These are phyloP conservation scores for Fusarium caatingaense DNA, from an alignment of 2,329 filamentous ascomycete species.

Conservation along the genomic window DNA sequence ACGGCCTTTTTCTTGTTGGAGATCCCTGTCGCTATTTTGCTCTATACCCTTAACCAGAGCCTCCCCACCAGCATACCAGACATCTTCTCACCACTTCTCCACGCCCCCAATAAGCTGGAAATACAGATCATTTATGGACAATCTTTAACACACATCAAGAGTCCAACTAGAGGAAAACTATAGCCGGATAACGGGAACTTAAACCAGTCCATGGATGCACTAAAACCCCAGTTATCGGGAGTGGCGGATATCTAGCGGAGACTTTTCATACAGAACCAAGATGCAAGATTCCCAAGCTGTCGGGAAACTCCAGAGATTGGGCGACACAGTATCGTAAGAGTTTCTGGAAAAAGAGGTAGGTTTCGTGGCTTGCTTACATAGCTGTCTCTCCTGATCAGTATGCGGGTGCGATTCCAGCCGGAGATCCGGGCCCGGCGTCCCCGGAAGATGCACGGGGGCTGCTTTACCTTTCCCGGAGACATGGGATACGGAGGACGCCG, in stretches of 20 bases:
- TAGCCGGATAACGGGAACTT: background rate
- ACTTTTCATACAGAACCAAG: background rate
- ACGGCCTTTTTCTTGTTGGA: constrained; percentile 25
- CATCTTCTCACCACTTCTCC: background rate
- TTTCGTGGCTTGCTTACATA: background rate
- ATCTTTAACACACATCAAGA: background rate
- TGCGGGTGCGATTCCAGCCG: constrained; percentile 25
- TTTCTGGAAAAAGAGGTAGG: background rate
- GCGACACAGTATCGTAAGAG: background rate
- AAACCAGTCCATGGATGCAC: constrained; percentile 12
- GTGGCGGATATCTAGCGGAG: constrained; percentile 36
- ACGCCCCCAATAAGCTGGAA: background rate
- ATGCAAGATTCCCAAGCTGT: constrained; percentile 16
- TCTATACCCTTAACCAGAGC: background rate
- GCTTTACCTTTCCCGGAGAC: constrained; percentile 19
- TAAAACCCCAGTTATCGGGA: constrained; percentile 29
- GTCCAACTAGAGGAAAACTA: background rate
- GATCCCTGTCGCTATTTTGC: constrained; percentile 2
- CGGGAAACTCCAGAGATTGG: constrained; percentile 20
- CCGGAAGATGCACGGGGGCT: constrained; percentile 33
- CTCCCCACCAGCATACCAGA: too few species aligned
- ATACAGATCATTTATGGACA: background rate
- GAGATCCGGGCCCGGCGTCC: constrained; percentile 36
- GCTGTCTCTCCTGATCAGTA: constrained; percentile 6
- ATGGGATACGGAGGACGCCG: constrained; percentile 28